Base-by-base conservation (phyloP, 805 yeast genomes). In the Suhomyces canberraensis region DNA sequence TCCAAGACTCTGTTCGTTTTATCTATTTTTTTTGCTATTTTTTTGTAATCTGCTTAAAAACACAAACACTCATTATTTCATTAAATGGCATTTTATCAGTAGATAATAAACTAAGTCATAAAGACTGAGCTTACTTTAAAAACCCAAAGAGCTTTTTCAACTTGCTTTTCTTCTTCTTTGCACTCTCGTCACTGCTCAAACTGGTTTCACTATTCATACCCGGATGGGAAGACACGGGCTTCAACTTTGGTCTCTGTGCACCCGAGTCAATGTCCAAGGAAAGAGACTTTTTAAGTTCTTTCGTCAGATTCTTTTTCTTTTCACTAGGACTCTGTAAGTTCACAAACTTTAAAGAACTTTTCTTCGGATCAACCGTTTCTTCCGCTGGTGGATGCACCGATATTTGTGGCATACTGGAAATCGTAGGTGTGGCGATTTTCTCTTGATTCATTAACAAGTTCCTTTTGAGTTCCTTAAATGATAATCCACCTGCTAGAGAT, bases 181-280 rank as follows among this genome's bases (percentile, higher is more conserved):
- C 17, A 11, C 11, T 13, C 4, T 36, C 40, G 11, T 31, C 25
- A 4, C 27, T 20, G 7, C 33, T 15, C 31, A 39, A 31, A 11
- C 8, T 16, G 11, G 40, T 14, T 5, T 8, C 6, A 24, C 26
- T 24, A 25, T 25, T 36, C 25, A 64, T 48, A 35, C 62, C 69
- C 3, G 73, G 74, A 36, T 66, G 70, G 11, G 71, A 64, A 40
- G 59, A 61, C 14, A 54, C 42, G 1, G 71, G 69, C 44, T 58
- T 65, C 28, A 68, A 45, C 13, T 42, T 40, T 7, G 65, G 63
- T 17, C 60, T 39, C 15, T 16, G 17, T 19, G 35, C 19, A 32
- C 33, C 4, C 39, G 35, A 17, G 22, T 50, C 53, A 15, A 58
- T 60, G 21, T 66, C 72, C 43, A 66, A 60, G 11, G 72, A 66